Evolutionary conservation across 345 rosid genomes (phyloP).

Genomic region (Erodium maritimum): DNA sequence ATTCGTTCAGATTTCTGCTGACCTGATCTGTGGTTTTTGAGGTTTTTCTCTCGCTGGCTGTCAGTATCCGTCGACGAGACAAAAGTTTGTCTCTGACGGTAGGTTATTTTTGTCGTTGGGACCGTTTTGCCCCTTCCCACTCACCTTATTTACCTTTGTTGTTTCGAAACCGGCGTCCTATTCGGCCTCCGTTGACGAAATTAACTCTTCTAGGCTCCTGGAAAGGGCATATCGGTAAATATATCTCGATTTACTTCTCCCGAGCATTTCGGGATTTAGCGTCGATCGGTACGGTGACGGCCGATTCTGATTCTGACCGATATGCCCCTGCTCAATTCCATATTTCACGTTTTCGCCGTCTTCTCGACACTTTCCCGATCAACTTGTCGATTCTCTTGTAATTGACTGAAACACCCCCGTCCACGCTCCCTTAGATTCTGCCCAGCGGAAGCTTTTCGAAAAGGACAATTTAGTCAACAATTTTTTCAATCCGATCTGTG

Average conservation of each 20-base stretch:
- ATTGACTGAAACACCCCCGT: constrained; percentile 18
- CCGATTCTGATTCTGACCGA: background rate
- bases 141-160: background rate
- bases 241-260: background rate
- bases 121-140: constrained; percentile 9
- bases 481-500: no score
- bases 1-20: constrained; percentile 11
- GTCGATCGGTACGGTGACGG: background rate
- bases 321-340: background rate
- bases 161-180: background rate
- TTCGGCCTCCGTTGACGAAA: background rate
- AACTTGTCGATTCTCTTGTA: constrained; percentile 15
- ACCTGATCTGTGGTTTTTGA: background rate
- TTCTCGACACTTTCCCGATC: constrained; percentile 25
- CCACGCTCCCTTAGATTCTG: background rate
- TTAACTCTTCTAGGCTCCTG: background rate
- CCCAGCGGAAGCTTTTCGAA: background rate
- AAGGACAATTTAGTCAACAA: constrained; percentile 21
- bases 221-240: background rate
- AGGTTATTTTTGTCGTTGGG: background rate
- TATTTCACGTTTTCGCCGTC: constrained; percentile 17
- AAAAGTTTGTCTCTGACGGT: constrained; percentile 5
- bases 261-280: constrained; percentile 5
- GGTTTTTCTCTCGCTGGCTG: background rate
- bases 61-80: constrained; percentile 12